phyloP scores from a whole-genome alignment of 2,329 filamentous ascomycete species.

The Xylaria arbuscula region DNA sequence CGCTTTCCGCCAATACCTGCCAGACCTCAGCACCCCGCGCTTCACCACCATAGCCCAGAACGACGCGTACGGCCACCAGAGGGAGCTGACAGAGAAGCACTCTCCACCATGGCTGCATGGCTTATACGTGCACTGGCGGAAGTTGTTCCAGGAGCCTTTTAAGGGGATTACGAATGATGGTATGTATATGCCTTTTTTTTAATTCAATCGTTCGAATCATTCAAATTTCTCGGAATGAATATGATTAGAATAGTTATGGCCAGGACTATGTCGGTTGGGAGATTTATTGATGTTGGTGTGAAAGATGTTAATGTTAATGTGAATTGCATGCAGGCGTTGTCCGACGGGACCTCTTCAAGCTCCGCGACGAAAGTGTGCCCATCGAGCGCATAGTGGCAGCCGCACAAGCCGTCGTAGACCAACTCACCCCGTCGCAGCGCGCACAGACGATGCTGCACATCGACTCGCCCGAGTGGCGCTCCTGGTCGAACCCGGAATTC shows the following conservation, averaged over 20 bases:
- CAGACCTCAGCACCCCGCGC: conserved; percentile 69
- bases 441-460: conserved; percentile 67
- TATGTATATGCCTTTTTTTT: conserved; percentile 42
- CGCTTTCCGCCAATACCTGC: conserved; percentile 68
- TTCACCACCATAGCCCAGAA: conserved; percentile 73
- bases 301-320: background rate
- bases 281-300: no score
- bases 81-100: conserved; percentile 67
- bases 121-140: conserved; percentile 68
- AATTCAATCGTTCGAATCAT: no score
- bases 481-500: conserved; percentile 79
- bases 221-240: background rate
- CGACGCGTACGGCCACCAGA: conserved; percentile 70
- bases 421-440: conserved; percentile 62
- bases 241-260: no score
- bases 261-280: no score
- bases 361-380: conserved; percentile 72
- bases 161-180: conserved; percentile 77
- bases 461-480: conserved; percentile 77
- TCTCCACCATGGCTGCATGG: conserved; percentile 75
- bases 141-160: conserved; percentile 73
- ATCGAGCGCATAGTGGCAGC: conserved; percentile 67
- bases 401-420: conserved; percentile 58
- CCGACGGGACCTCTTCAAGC: conserved; percentile 63
- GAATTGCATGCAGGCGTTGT: conserved; percentile 57